Evolutionary conservation across 148 eudicot species (phyloP), one percentile per base, ranked within the genome.

Genomic region (Bassia scoparia): DNA sequence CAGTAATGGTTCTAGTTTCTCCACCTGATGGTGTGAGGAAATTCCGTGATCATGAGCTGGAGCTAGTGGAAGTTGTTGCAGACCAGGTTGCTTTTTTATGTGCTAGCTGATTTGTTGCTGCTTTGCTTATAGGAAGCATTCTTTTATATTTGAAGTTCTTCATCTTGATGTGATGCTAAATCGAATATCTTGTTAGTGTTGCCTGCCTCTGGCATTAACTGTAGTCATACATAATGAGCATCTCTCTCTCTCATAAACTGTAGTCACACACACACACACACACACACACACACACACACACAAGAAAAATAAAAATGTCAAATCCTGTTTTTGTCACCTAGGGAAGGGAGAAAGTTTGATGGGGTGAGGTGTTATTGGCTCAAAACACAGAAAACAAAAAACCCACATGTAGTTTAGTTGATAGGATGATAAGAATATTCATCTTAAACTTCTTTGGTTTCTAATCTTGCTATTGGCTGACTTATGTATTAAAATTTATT

Each of bases 51-150:
- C 89, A 92, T 78, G 97, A 92, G 75, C 76, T 92, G 79, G 97
- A 92, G 76, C 97, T 92, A 26, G 95, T 92, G 50, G 95, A 92
- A 81, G 97, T 92, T 70, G 97, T 92, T 73, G 97, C 90, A 16
- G 97, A 92, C 53, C 95, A 92, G 97, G 97, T 92, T 69, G 26
- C n/a, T 38, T 33, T 65, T 68, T 61, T 43, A 58, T 73, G 41
- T 73, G 41, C 58, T 33, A 74, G 63, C 56, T 63, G 20, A 26
- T 62, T 26, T 54, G 24, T 44, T 55, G 48, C 58, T 72, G 61
- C 62, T 17, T 41, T 61, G 49, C 65, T 54, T 67, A 41, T 37
- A 48, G 41, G 20, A 26, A 60, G 20, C 30, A 15, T 44, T 65
- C 20, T 24, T 33, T 49, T 14, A 54, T 56, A 14, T 55, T 13